Evolutionary conservation across 2,329 filamentous ascomycete species (phyloP).

Genomic region (Fusarium sp.): DNA sequence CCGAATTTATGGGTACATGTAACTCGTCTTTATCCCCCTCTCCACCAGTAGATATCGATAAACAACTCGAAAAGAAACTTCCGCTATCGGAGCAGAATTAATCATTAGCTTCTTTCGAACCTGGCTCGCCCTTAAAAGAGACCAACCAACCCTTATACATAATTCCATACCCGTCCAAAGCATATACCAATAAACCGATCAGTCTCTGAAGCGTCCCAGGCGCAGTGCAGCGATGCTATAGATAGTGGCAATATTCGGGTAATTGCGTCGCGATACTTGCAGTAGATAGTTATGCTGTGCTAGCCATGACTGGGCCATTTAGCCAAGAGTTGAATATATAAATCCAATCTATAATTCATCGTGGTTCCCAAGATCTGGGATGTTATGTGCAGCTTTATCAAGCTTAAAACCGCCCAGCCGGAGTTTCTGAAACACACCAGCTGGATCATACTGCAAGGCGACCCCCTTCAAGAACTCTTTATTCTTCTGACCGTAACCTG

Average conservation of each 20-base stretch:
- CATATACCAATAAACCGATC: too few species aligned
- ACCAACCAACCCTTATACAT: background rate
- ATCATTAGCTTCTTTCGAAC: too few species aligned
- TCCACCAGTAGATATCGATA: background rate
- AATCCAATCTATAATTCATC: too few species aligned
- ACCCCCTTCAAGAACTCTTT: background rate
- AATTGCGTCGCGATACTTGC: background rate
- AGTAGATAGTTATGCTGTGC: too few species aligned
- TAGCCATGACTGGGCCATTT: too few species aligned
- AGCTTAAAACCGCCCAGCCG: too few species aligned
- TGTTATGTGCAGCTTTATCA: too few species aligned
- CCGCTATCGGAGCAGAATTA: too few species aligned
- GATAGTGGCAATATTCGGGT: background rate
- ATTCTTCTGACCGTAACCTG: background rate
- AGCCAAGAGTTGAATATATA: too few species aligned
- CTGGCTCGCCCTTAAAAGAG: too few species aligned
- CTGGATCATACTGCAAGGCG: background rate
- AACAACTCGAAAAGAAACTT: too few species aligned
- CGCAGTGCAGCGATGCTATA: background rate
- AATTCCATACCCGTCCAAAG: background rate
- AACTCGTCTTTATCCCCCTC: accelerated
- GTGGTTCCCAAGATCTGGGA: too few species aligned
- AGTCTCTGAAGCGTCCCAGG: background rate
- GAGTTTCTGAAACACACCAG: background rate
- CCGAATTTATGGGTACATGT: accelerated